Evolutionary conservation across 2,329 filamentous ascomycete genomes (phyloP).

Genomic region (Ilyonectria robusta): DNA sequence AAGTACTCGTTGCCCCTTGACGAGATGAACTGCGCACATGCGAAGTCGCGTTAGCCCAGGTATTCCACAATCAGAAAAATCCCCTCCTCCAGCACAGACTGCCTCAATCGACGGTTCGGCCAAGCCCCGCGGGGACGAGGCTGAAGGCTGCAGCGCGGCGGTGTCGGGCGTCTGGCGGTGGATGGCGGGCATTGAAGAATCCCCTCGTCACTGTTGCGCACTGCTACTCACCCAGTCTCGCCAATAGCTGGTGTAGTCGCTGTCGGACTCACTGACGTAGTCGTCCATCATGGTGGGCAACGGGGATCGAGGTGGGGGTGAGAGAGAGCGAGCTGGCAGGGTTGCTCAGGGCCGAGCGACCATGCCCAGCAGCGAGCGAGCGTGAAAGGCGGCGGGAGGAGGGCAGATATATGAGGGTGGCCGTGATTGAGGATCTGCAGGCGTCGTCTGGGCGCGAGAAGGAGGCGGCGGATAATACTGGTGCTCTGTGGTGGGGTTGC

Average conservation of each 20-base stretch:
- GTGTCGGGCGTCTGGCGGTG: slow-evolving; percentile 2
- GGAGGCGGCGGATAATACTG: slow-evolving; percentile 20
- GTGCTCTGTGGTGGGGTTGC: slow-evolving; percentile 31
- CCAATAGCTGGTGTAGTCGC: slow-evolving; percentile 99
- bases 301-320: slow-evolving; percentile 14
- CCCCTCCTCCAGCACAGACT: slow-evolving; percentile 12
- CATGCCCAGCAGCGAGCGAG: slow-evolving; percentile 43
- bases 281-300: slow-evolving; percentile 82
- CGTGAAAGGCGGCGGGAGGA: slow-evolving; percentile 3
- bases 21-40: slow-evolving; percentile 85
- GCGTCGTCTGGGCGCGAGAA: slow-evolving; percentile 9
- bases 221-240: slow-evolving; percentile 89
- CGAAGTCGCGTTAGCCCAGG: slow-evolving; percentile 33
- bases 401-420: slow-evolving; percentile 12
- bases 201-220: background rate
- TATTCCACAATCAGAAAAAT: background rate
- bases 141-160: slow-evolving; percentile 6
- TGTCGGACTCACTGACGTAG: slow-evolving; percentile 97
- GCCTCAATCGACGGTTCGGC: slow-evolving; percentile 1
- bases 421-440: slow-evolving; percentile 3
- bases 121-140: slow-evolving; percentile 28
- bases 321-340: slow-evolving; percentile 32
- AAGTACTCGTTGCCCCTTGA: slow-evolving; percentile 99
- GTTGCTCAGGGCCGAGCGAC: slow-evolving; percentile 47
- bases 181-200: slow-evolving; percentile 1